These are phyloP conservation scores for Hericium rajendrae DNA, from an alignment of 768 basidiomycete species.

Conservation along the genomic window DNA sequence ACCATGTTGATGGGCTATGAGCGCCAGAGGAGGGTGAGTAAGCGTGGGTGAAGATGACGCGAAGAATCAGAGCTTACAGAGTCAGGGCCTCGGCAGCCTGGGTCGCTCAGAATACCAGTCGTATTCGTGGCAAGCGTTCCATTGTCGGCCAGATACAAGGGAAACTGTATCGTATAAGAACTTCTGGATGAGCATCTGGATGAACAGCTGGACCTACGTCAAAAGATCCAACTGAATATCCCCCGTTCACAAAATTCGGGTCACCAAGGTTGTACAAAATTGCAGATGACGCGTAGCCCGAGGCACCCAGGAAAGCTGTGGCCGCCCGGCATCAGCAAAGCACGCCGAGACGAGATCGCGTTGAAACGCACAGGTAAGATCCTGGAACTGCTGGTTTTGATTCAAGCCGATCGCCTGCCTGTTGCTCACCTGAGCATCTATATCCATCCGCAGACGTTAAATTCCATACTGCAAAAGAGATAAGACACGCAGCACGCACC, in stretches of 20 bases:
- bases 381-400: slow-evolving; percentile 33
- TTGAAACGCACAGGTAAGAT: slow-evolving; percentile 34
- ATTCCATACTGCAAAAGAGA: neutral
- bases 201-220: slow-evolving; percentile 23
- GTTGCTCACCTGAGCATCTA: slow-evolving; percentile 31
- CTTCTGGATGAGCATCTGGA: neutral
- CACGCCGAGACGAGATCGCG: neutral
- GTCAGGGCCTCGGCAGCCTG: slow-evolving; percentile 31
- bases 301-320: slow-evolving; percentile 43
- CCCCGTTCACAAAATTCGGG: slow-evolving; percentile 36
- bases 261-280: slow-evolving; percentile 35
- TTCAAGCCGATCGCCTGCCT: slow-evolving; percentile 34
- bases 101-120: slow-evolving; percentile 35
- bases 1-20: slow-evolving; percentile 28
- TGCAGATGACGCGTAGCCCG: slow-evolving; percentile 43
- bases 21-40: neutral
- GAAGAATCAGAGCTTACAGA: slow-evolving; percentile 19
- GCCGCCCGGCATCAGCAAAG: neutral
- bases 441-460: neutral
- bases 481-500: slow-evolving; percentile 20
- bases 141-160: slow-evolving; percentile 26
- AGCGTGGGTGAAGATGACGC: neutral
- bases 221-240: slow-evolving; percentile 39
- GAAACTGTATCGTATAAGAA: slow-evolving; percentile 23
- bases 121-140: slow-evolving; percentile 42